Conservation (phyloP, 2,329 filamentous ascomycete genomes). For the Pezicula carpinea region DNA sequence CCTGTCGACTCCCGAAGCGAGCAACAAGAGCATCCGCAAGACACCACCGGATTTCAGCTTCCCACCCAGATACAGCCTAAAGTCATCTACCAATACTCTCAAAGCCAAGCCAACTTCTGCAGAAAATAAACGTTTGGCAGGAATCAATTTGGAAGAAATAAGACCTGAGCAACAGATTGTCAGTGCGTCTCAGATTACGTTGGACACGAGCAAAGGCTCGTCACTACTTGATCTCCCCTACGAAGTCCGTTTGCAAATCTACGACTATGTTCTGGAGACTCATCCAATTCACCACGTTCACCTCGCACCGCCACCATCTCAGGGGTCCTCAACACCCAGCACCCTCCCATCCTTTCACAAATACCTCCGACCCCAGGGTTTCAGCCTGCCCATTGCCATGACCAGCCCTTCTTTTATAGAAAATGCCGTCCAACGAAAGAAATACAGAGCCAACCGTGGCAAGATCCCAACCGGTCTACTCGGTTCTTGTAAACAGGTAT, state of each 20-base stretch:
- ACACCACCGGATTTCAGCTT: conserved; percentile 4
- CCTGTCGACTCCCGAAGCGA: neutral
- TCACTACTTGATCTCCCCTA: conserved; percentile 35
- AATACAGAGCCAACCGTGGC: conserved; percentile 26
- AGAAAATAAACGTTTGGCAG: conserved; percentile 1
- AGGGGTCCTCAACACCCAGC: conserved; percentile 1
- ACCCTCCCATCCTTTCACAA: neutral
- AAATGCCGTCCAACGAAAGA: neutral
- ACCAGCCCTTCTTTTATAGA: neutral
- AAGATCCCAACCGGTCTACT: conserved; percentile 39
- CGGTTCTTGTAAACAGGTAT: conserved; percentile 34
- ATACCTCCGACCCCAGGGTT: neutral
- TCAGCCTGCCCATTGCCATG: conserved; percentile 1
- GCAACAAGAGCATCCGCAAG: neutral
- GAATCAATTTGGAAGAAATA: conserved; percentile 4
- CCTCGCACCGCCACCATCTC: conserved; percentile 28
- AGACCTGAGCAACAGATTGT: neutral
- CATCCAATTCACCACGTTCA: conserved; percentile 34
- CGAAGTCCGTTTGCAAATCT: conserved; percentile 44
- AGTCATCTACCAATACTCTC: neutral
- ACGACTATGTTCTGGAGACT: conserved; percentile 35
- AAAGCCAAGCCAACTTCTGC: conserved; percentile 4
- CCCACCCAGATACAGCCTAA: conserved; percentile 1
- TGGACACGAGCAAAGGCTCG: conserved; percentile 1
- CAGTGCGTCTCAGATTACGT: no score